phyloP scores from a whole-genome alignment of 2,329 filamentous ascomycete species.

The Beauveria brongniartii region DNA sequence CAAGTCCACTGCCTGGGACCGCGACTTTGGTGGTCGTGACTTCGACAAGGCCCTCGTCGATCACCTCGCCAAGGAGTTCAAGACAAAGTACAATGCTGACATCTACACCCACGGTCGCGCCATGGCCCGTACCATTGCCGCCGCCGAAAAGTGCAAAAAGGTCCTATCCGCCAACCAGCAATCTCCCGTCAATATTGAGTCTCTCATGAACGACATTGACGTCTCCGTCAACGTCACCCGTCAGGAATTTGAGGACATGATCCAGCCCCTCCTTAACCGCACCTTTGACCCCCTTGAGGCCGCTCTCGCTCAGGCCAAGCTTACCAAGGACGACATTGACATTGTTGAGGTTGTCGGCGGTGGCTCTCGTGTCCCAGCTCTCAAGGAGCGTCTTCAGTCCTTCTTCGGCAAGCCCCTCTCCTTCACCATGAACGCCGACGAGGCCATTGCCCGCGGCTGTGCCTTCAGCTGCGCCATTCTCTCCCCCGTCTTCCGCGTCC shows the following conservation, averaged over 20 bases:
- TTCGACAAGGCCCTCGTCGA: slow-evolving; percentile 94
- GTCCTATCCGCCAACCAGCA: slow-evolving; percentile 90
- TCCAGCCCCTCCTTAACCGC: slow-evolving; percentile 73
- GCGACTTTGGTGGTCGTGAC: slow-evolving; percentile 94
- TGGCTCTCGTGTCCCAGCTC: slow-evolving; percentile 82
- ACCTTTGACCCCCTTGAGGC: slow-evolving; percentile 72
- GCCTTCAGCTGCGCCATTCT: slow-evolving; percentile 97
- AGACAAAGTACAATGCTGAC: slow-evolving; percentile 96
- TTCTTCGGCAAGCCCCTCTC: slow-evolving; percentile 93
- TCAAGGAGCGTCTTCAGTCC: slow-evolving; percentile 81
- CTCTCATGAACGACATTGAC: slow-evolving; percentile 95
- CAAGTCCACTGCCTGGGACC: slow-evolving; percentile 86
- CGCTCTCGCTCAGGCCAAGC: slow-evolving; percentile 86
- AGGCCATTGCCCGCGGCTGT: slow-evolving; percentile 90
- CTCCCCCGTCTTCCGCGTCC: slow-evolving; percentile 95
- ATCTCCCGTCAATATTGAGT: slow-evolving; percentile 93
- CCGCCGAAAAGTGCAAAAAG: slow-evolving; percentile 98
- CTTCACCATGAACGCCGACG: slow-evolving; percentile 96
- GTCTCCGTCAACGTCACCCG: slow-evolving; percentile 83
- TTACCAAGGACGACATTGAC: slow-evolving; percentile 88
- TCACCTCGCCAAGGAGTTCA: slow-evolving; percentile 92
- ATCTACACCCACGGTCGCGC: slow-evolving; percentile 88
- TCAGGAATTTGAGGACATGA: slow-evolving; percentile 86
- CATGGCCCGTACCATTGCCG: slow-evolving; percentile 74
- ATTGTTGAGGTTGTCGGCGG: slow-evolving; percentile 88